phyloP scores from a whole-genome alignment of 2,329 filamentous ascomycete species.

The Akanthomyces muscarius region DNA sequence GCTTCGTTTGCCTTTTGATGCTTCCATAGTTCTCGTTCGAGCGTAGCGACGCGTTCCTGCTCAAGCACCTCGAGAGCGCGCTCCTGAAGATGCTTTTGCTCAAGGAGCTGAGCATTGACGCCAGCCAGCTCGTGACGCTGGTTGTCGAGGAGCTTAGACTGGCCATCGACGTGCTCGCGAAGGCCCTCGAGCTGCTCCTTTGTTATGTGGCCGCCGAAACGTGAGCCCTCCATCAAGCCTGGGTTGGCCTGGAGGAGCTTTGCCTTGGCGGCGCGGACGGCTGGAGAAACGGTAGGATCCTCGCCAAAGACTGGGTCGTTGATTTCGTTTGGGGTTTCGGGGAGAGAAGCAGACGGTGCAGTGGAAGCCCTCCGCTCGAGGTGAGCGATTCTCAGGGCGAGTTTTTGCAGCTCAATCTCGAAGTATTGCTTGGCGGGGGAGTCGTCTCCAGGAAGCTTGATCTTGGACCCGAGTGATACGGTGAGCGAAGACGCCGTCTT shows the following conservation, averaged over 20 bases:
- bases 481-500: constrained; percentile 37
- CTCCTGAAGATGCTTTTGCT: constrained; percentile 82
- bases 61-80: constrained; percentile 78
- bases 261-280: constrained; percentile 32
- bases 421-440: constrained; percentile 72
- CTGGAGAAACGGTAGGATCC: constrained; percentile 44
- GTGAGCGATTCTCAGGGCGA: constrained; percentile 72
- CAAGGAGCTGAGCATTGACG: constrained; percentile 78
- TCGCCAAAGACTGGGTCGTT: constrained; percentile 61
- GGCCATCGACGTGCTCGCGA: constrained; percentile 86
- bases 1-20: constrained; percentile 97
- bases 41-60: constrained; percentile 77
- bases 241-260: constrained; percentile 43
- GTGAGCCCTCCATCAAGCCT: constrained; percentile 38
- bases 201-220: constrained; percentile 52
- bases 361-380: constrained; percentile 74
- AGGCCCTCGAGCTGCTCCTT: constrained; percentile 82
- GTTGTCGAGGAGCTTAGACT: constrained; percentile 85
- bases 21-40: constrained; percentile 93
- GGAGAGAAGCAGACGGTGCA: constrained; percentile 57
- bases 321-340: constrained; percentile 78
- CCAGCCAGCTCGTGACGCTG: constrained; percentile 82
- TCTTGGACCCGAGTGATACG: constrained; percentile 43
- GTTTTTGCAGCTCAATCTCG: constrained; percentile 76
- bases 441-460: constrained; percentile 73